Percentiles rank a stretch among this genome's conserved stretches.
Conservation (phyloP, 148 eudicot species). For the Fagopyrum homotropicum region DNA sequence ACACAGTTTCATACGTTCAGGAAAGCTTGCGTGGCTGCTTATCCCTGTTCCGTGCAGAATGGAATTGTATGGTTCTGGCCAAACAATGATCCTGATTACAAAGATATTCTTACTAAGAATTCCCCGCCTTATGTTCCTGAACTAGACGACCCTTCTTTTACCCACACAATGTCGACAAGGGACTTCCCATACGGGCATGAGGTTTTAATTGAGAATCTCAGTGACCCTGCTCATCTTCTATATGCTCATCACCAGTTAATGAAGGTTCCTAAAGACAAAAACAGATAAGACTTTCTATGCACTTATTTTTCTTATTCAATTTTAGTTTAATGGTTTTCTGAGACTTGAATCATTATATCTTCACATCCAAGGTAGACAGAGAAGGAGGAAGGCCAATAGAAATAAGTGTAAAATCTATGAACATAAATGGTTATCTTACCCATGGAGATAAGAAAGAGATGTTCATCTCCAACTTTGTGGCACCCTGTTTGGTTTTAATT, state of each 20-base stretch:
- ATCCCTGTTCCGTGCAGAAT: conserved; percentile 66
- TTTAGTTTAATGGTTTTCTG: conserved; percentile 3
- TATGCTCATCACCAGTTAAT: conserved; percentile 80
- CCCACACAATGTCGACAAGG: background rate
- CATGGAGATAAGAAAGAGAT: conserved; percentile 25
- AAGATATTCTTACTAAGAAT: conserved; percentile 35
- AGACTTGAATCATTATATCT: conserved; percentile 15
- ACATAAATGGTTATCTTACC: conserved; percentile 49
- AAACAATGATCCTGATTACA: conserved; percentile 43
- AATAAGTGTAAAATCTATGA: conserved; percentile 33
- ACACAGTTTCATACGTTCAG: conserved; percentile 56
- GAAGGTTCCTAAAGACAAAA: conserved; percentile 23
- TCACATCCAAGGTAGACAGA: conserved; percentile 52
- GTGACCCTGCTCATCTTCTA: conserved; percentile 88
- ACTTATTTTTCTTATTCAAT: background rate
- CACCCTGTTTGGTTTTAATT: conserved; percentile 55
- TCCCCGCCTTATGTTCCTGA: conserved; percentile 46
- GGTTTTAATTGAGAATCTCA: conserved; percentile 70
- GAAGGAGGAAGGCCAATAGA: conserved; percentile 81
- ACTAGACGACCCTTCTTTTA: conserved; percentile 4
- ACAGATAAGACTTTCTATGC: conserved; percentile 35
- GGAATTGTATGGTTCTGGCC: conserved; percentile 88
- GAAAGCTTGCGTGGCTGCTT: conserved; percentile 66
- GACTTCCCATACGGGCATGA: conserved; percentile 68
- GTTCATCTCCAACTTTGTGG: conserved; percentile 34